Conservation (phyloP, 495 filamentous ascomycete genomes). For the Aspergillus cavernicola region DNA sequence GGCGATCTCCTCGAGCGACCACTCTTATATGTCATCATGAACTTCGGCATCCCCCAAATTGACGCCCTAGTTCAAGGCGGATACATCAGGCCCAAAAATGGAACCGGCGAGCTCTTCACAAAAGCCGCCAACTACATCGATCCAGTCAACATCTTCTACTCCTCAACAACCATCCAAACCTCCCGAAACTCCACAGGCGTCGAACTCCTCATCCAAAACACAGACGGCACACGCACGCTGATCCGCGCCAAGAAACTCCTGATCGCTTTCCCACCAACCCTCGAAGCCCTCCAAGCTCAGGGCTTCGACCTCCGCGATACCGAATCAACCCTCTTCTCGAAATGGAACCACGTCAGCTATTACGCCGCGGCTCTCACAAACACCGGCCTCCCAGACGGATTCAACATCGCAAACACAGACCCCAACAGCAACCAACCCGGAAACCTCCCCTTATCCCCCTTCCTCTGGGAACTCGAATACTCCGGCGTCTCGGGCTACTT, state of each 20-base stretch:
- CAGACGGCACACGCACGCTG: slow-evolving; percentile 12
- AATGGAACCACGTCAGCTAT: slow-evolving; percentile 30
- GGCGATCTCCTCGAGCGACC: slow-evolving; percentile 36
- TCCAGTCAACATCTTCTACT: slow-evolving; percentile 33
- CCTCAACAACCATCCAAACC: slow-evolving; percentile 29
- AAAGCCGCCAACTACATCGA: slow-evolving; percentile 19
- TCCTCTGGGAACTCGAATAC: slow-evolving; percentile 30
- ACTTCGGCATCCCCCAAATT: slow-evolving; percentile 27
- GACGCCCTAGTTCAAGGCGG: neutral
- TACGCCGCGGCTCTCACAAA: slow-evolving; percentile 36
- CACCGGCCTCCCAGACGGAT: slow-evolving; percentile 16
- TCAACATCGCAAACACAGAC: slow-evolving; percentile 26
- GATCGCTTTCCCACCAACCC: slow-evolving; percentile 32
- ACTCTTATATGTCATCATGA: slow-evolving; percentile 39
- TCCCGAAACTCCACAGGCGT: neutral
- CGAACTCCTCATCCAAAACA: neutral
- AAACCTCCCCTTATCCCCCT: slow-evolving; percentile 30
- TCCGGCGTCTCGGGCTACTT: slow-evolving; percentile 30
- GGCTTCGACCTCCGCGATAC: slow-evolving; percentile 28
- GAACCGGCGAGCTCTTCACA: neutral
- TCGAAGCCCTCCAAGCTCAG: slow-evolving; percentile 20
- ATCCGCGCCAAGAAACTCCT: slow-evolving; percentile 38
- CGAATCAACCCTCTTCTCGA: slow-evolving; percentile 27
- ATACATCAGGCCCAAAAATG: slow-evolving; percentile 3
- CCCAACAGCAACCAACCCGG: slow-evolving; percentile 25